Base-by-base conservation (phyloP, 108 stramenopile species). In the Ochromonas danica region DNA sequence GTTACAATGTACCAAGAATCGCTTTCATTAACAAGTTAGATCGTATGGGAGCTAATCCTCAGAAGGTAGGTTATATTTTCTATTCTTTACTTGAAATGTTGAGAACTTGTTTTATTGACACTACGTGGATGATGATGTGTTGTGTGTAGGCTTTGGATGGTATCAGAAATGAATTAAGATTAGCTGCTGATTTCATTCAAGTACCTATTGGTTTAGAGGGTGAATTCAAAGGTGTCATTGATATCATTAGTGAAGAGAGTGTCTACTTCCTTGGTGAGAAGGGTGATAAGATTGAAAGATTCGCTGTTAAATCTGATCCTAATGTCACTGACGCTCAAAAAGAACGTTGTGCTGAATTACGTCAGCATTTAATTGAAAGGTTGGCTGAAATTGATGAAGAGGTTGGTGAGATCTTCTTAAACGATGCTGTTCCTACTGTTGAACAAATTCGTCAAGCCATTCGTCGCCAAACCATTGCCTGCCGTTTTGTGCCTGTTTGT, bases 21-120 rank as follows among this genome's bases (percentile, higher is more conserved):
- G 99, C 97, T 17, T 99, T 98, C 86, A 90, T 99, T 78, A 99
- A 99, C 87, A 99, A 99, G 86, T 87, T 99, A 60, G 99, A 99
- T 85, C 88, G 99, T 71, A 89, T 91, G 81, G 99, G 99, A 22
- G 88, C 93, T 1, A 96, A 97, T 82, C 97, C 97, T 1, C 85
- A 81, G 72, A 90, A 90, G 83, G 95, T 61, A 75, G 42, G 85
- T 86, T 25, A 82, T 82, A 51, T 31, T 70, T 17, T 97, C n/a
- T n/a, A n/a, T n/a, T n/a, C n/a, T n/a, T n/a, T n/a, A n/a, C n/a
- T n/a, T n/a, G n/a, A n/a, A n/a, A 90, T 97, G 70, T 85, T 74
- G 33, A 17, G 51, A 57, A 17, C 10, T 57, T 22, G 10, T 57
- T 57, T 22, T 57, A 17, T 17, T 57, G 51, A 22, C 17, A 17